phyloP scores from a whole-genome alignment of 352 stramenopile species.

The Globisporangium echinulatum region DNA sequence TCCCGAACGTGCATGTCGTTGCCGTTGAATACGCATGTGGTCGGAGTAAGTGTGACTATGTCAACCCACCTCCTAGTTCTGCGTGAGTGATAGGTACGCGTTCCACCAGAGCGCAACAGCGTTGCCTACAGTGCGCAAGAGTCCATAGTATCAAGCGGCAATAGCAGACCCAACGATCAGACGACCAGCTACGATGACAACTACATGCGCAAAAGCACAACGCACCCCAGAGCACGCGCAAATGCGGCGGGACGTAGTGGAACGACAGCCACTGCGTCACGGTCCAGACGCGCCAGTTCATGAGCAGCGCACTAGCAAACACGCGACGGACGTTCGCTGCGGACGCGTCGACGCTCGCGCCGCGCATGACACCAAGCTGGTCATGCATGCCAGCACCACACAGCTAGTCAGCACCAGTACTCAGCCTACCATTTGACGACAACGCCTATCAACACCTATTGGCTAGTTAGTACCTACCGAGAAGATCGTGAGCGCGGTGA shows the following conservation, averaged over 20 bases:
- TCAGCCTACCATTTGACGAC: too few relatives aligned
- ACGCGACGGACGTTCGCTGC: slow-evolving; percentile 35
- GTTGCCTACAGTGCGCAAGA: slow-evolving; percentile 30
- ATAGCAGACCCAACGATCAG: too few relatives aligned
- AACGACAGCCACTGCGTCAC: slow-evolving; percentile 69
- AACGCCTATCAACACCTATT: too few relatives aligned
- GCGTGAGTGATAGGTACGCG: slow-evolving; percentile 65
- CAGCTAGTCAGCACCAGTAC: not conserved
- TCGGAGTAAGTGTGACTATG: too few relatives aligned
- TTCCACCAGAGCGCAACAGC: slow-evolving; percentile 74
- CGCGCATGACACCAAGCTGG: slow-evolving; percentile 56
- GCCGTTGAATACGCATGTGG: too few relatives aligned
- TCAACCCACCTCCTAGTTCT: slow-evolving; percentile 18
- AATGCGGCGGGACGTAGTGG: slow-evolving; percentile 61
- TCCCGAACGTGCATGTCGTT: too few relatives aligned
- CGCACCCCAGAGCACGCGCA: slow-evolving; percentile 72
- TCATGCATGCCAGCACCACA: not conserved
- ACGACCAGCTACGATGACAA: too few relatives aligned
- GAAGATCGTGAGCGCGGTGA: slow-evolving; percentile 67
- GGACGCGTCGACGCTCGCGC: slow-evolving; percentile 38
- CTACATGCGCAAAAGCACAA: not conserved
- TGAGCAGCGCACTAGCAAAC: slow-evolving; percentile 44
- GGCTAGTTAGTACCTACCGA: slow-evolving; percentile 20
- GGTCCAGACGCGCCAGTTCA: slow-evolving; percentile 73
- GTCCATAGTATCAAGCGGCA: too few relatives aligned